Conservation (phyloP, 2,329 filamentous ascomycete genomes). For the Microsporum audouinii region DNA sequence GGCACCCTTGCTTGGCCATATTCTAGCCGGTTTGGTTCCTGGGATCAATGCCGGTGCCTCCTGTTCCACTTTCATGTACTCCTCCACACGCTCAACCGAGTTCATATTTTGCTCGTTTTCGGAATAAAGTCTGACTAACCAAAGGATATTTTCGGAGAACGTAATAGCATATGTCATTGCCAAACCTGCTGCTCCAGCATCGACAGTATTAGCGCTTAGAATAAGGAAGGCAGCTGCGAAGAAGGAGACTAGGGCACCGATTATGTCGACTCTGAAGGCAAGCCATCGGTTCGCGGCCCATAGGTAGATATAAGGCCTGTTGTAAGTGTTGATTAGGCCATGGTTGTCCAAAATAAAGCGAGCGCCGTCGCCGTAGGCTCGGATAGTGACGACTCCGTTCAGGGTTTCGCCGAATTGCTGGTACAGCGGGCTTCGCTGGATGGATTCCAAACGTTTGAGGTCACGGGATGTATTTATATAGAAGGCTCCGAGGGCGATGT, state of each 20-base stretch:
- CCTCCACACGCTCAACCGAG: conserved; percentile 91
- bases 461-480: conserved; percentile 91
- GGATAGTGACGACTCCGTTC: conserved; percentile 88
- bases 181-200: conserved; percentile 83
- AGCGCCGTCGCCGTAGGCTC: conserved; percentile 87
- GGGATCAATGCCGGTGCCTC: conserved; percentile 71
- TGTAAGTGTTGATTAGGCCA: conserved; percentile 74
- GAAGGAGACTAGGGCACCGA: conserved; percentile 85
- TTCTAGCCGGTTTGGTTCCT: conserved; percentile 60
- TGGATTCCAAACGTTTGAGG: conserved; percentile 85
- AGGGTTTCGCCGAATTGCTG: conserved; percentile 97
- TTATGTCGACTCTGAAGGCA: conserved; percentile 77
- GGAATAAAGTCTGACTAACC: conserved; percentile 88
- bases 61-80: conserved; percentile 92
- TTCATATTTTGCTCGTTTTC: conserved; percentile 99
- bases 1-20: conserved; percentile 76
- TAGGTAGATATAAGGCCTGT: conserved; percentile 86
- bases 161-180: conserved; percentile 92
- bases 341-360: conserved; percentile 91
- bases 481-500: conserved; percentile 71
- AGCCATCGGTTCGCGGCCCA: conserved; percentile 98
- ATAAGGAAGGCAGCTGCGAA: conserved; percentile 89
- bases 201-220: conserved; percentile 65
- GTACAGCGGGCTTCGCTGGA: conserved; percentile 88
- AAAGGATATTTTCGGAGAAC: conserved; percentile 92